These are phyloP conservation scores for Penicillium coffeae DNA, from an alignment of 495 filamentous ascomycete genomes.

Conservation along the genomic window DNA sequence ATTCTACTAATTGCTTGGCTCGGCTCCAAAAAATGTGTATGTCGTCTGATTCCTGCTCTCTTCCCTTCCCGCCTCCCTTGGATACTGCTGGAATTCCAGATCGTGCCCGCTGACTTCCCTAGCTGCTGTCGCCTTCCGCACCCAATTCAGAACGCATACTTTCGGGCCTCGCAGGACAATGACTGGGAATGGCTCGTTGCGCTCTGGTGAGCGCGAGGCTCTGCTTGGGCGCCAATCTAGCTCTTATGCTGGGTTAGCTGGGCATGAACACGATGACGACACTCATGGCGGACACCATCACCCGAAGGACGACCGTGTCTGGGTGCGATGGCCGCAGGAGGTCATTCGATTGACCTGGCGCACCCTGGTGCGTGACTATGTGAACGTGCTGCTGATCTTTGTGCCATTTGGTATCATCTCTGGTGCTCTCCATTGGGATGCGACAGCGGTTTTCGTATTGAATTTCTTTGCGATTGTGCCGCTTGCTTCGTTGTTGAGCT, in stretches of 20 bases:
- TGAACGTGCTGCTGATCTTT: slow-evolving; percentile 84
- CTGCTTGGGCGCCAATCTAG: slow-evolving; percentile 24
- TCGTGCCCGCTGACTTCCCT: neutral
- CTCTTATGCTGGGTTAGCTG: slow-evolving; percentile 16
- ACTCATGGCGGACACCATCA: slow-evolving; percentile 21
- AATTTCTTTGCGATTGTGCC: slow-evolving; percentile 98
- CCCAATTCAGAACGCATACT: slow-evolving; percentile 30
- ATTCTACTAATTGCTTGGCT: slow-evolving; percentile 12
- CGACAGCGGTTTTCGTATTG: slow-evolving; percentile 74
- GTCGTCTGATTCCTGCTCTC: slow-evolving; percentile 6
- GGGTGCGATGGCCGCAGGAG: slow-evolving; percentile 55
- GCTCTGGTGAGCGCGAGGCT: slow-evolving; percentile 29
- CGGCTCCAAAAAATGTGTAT: slow-evolving; percentile 13
- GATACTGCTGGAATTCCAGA: neutral
- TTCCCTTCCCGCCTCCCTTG: slow-evolving; percentile 6
- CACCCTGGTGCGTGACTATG: slow-evolving; percentile 63
- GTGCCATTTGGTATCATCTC: slow-evolving; percentile 86
- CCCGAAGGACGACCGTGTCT: slow-evolving; percentile 35
- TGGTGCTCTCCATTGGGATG: slow-evolving; percentile 66
- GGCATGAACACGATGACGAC: slow-evolving; percentile 10
- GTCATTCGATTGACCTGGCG: slow-evolving; percentile 48
- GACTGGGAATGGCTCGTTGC: slow-evolving; percentile 29
- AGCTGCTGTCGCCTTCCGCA: slow-evolving; percentile 30
- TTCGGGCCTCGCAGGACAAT: slow-evolving; percentile 32
- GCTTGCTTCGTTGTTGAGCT: slow-evolving; percentile 85